Evolutionary conservation across 768 basidiomycete species (phyloP).

Genomic region (Astraeus odoratus): DNA sequence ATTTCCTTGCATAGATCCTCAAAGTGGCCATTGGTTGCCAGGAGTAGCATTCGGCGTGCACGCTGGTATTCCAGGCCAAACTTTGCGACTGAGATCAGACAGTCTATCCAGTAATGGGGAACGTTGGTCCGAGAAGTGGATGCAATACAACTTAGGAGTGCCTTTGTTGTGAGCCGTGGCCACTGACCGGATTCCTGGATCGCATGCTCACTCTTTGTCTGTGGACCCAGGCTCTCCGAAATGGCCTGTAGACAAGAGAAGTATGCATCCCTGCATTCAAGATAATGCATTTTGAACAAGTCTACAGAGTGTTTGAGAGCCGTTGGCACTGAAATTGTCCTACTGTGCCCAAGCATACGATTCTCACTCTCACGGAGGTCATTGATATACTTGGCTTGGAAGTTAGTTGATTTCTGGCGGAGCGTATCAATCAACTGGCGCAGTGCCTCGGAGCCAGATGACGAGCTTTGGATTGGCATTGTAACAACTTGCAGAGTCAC

Average conservation of each 20-base stretch:
- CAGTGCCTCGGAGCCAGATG: not conserved
- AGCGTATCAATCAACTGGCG: not conserved
- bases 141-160: conserved; percentile 27
- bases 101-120: conserved; percentile 23
- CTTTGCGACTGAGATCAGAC: conserved; percentile 24
- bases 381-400: not conserved
- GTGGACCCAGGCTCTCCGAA: conserved; percentile 9
- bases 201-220: conserved; percentile 12
- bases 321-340: not conserved
- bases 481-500: not conserved
- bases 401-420: not conserved
- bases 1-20: conserved; percentile 28
- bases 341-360: not conserved
- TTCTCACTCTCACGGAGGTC: not conserved
- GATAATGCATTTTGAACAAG: conserved; percentile 8
- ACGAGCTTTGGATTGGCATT: not conserved
- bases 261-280: conserved; percentile 5
- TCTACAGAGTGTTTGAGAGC: not conserved
- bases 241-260: not conserved
- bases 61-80: conserved; percentile 30
- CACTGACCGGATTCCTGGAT: conserved; percentile 25
- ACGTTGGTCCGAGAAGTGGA: conserved; percentile 14
- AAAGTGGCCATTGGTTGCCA: conserved; percentile 13
- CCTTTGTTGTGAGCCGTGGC: conserved; percentile 29
- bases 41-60: conserved; percentile 28